Base-by-base conservation (phyloP, 352 stramenopile genomes). In the Pythium apleroticum region DNA sequence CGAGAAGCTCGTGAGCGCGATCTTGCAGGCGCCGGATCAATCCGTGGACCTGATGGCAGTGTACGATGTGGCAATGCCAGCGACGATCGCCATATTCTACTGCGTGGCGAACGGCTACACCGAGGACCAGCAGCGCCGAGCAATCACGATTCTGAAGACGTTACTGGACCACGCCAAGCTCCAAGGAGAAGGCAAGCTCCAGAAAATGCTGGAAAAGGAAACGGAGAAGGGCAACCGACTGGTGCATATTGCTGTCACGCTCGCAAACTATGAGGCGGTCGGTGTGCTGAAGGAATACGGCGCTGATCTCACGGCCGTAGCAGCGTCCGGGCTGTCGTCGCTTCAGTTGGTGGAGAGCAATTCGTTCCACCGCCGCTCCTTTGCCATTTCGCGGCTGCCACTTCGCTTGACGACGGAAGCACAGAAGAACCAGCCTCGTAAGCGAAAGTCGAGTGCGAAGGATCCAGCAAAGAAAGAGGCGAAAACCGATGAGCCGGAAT, bases 341-440 rank as follows among this genome's bases (percentile, higher is more conserved):
- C 46, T 91, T 28, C 66, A 72, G n/a, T 58, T 80, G 22, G 45
- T 91, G 17, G 80, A 89, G 54, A 63, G 74, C 37, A 90, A 90
- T 50, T 67, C 79, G 20, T 88, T 89, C 60, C 66, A 84, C 14
- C 77, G 66, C 9, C 75, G 80, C 20, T 81, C 73, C 25, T 71
- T 84, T 45, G 65, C 70, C 22, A 72, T 76, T 30, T 81, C 72
- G 19, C 68, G 77, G 14, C 68, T 78, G 7, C 72, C 74, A 1
- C 53, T 68, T 25, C 53, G 54, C 17, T 19, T 37, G 30, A 50
- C 19, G 9, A 56, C 60, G 7, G 39, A 73, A 19, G 19, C 48
- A 10, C 31, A 62, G 7, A 66, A 65, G 49, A 71, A 71, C 17
- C 63, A 71, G 31, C 28, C 45, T 0, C 52, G 52, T 0, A 63